Percentiles rank a stretch among this genome's conserved stretches.
These are phyloP conservation scores for Phytophthora pistaciae DNA, from an alignment of 352 stramenopile genomes.

Conservation along the genomic window DNA sequence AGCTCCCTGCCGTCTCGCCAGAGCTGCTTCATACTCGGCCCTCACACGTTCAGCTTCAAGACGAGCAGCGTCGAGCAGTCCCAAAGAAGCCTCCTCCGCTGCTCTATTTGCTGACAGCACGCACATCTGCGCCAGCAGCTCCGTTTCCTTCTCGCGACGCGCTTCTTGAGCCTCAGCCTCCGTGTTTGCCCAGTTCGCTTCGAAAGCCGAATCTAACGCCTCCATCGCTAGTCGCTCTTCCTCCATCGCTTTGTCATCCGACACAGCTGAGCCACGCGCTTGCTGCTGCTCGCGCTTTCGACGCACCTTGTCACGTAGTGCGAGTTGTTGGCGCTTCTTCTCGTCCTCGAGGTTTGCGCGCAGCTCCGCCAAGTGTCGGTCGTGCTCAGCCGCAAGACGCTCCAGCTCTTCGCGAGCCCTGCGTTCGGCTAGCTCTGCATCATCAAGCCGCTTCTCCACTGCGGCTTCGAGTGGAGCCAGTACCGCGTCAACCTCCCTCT, in stretches of 20 bases:
- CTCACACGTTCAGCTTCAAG: slow-evolving; percentile 37
- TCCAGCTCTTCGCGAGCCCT: slow-evolving; percentile 39
- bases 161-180: slow-evolving; percentile 19
- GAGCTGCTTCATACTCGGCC: slow-evolving; percentile 31
- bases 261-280: slow-evolving; percentile 1
- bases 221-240: slow-evolving; percentile 21
- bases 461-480: slow-evolving; percentile 27
- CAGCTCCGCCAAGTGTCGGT: slow-evolving; percentile 30
- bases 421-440: slow-evolving; percentile 29
- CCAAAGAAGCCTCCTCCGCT: slow-evolving; percentile 27
- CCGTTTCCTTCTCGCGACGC: slow-evolving; percentile 24
- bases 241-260: slow-evolving; percentile 9
- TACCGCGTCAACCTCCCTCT: slow-evolving; percentile 24
- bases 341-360: slow-evolving; percentile 22
- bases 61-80: slow-evolving; percentile 25
- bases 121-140: slow-evolving; percentile 26
- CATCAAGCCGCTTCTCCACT: slow-evolving; percentile 15
- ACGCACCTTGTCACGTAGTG: slow-evolving; percentile 36
- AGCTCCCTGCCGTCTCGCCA: slow-evolving; percentile 18
- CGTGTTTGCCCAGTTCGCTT: slow-evolving; percentile 14
- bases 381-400: slow-evolving; percentile 35
- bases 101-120: slow-evolving; percentile 21
- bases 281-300: slow-evolving; percentile 30
- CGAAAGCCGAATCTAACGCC: slow-evolving; percentile 26
- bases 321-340: slow-evolving; percentile 35